Conservation (phyloP, 129 eudicot species). For the Flaveria sonorensis region DNA sequence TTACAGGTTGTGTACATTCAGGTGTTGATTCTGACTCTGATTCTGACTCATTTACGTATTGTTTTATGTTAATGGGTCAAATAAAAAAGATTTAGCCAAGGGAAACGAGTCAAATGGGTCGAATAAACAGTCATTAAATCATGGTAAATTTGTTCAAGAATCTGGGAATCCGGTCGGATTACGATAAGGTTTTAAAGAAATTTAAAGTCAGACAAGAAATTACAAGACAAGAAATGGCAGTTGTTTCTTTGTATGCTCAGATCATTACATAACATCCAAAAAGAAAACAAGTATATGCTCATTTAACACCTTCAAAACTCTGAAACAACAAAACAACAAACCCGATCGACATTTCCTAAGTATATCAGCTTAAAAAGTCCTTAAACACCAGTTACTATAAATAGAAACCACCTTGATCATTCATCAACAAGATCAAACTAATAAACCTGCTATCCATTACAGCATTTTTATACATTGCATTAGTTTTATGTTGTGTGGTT, state of each 20-base stretch:
- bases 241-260: slow-evolving; percentile 30
- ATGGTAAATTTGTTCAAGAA: not conserved
- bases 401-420: slow-evolving; percentile 12
- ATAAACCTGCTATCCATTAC: not conserved
- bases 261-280: not conserved
- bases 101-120: not conserved
- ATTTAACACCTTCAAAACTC: not conserved
- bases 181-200: not conserved
- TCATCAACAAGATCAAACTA: slow-evolving; percentile 6
- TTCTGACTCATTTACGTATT: not conserved
- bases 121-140: not conserved
- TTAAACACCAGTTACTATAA: slow-evolving; percentile 2
- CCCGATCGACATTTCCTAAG: slow-evolving; percentile 2
- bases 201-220: not conserved
- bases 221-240: slow-evolving; percentile 15
- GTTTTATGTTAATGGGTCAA: not conserved
- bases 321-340: not conserved
- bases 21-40: not conserved
- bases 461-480: not conserved
- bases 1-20: not conserved
- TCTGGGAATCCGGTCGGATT: not conserved
- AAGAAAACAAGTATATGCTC: slow-evolving; percentile 15
- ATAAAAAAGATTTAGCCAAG: not conserved
- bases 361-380: not conserved
- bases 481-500: slow-evolving; percentile 16